Evolutionary conservation across 495 filamentous ascomycete genomes (phyloP).

Genomic region (Penicillium lividum): DNA sequence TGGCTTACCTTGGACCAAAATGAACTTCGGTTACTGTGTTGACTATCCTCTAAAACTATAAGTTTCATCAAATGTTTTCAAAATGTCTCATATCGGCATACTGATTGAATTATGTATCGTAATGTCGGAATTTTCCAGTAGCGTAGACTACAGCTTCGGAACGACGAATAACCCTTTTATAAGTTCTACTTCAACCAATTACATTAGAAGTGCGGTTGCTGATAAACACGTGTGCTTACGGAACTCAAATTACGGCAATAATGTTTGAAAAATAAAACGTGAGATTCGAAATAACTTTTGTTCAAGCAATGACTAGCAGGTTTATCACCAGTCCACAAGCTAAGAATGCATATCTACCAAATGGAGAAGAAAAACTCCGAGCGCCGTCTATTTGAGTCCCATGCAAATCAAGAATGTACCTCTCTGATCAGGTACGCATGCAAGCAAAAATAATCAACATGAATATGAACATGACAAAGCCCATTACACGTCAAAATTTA

Average conservation of each 20-base stretch:
- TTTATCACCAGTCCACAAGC: not conserved
- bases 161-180: too few species aligned
- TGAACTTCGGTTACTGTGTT: too few species aligned
- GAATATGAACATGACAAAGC: constrained; percentile 13
- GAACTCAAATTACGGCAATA: not conserved
- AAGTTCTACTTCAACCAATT: too few species aligned
- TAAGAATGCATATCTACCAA: constrained; percentile 26
- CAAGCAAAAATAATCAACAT: constrained; percentile 22
- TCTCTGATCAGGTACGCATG: constrained; percentile 19
- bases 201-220: too few species aligned
- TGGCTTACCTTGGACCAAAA: too few species aligned
- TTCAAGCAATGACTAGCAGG: constrained; percentile 6
- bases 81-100: too few species aligned
- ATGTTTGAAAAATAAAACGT: not conserved
- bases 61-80: too few species aligned
- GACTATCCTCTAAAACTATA: too few species aligned
- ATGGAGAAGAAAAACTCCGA: constrained; percentile 17
- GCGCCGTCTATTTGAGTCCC: constrained; percentile 32
- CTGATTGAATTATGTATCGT: too few species aligned
- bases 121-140: too few species aligned
- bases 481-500: constrained; percentile 28
- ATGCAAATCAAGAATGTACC: constrained; percentile 23
- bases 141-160: too few species aligned
- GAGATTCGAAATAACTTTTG: constrained; percentile 12
- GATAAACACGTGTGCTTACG: not conserved